Evolutionary conservation across 1,284 basidiomycete species (phyloP), one percentile per base, ranked within the genome.

Genomic region (Melampsora occidentalis): DNA sequence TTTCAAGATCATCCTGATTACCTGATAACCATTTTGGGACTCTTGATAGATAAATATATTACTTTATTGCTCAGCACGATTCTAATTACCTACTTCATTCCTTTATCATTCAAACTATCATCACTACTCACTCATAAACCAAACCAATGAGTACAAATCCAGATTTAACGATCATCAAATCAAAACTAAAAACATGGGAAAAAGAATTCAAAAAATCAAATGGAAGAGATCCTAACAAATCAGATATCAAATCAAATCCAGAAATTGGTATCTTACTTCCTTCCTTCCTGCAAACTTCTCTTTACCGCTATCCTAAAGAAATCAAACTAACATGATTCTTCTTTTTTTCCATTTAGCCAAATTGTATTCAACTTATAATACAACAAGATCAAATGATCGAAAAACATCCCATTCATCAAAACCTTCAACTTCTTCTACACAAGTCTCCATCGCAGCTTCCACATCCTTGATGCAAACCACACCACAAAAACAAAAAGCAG

Each of bases 241-340:
- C 75, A 25, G 75, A 76, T 65, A 76, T 76, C 42, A 76, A 76
- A 70, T 35, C 48, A 35, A 76, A 76, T 61, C 61, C 68, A 53
- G 68, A 76, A 42, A 76, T 76, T 18, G 75, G 75, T 70, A 61
- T 6, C 33, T 3, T 42, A 1, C 20, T 61, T 10, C 5, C 42
- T 42, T n/a, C 2, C 31, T 70, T 42, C 28, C 22, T 59, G 28
- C 28, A 28, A 28, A 28, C 5, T 51, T 48, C 20, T 18, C 22
- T 5, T 9, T 48, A 18, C 39, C 9, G n/a, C 20, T 66, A n/a
- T 39, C 20, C 35, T 20, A 63, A 16, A 16, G 33, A 35, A 39
- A 10, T n/a, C 14, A 42, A 18, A 25, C 33, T 70, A 35, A 70
- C 16, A 5, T 33, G 18, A 33, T 48, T 9, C 12, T 63, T 72